Percentiles rank a stretch among this genome's conserved stretches.
Evolutionary conservation across 208 protist genomes (phyloP).

Genomic region (Leishmania turanica): DNA sequence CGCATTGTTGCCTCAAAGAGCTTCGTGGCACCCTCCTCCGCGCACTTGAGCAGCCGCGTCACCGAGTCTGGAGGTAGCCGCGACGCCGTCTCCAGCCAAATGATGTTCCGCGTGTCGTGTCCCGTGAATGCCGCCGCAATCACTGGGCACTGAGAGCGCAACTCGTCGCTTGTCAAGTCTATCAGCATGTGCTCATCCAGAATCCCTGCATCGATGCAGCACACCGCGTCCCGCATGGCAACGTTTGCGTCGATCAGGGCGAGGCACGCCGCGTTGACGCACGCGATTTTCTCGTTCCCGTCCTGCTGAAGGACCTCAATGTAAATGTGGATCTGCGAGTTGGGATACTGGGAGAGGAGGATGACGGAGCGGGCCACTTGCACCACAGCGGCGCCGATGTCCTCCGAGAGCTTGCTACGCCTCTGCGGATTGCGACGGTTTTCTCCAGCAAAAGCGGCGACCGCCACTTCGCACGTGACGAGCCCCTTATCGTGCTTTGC

Average conservation of each 20-base stretch:
- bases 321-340: conserved; percentile 88
- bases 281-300: conserved; percentile 80
- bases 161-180: conserved; percentile 78
- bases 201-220: conserved; percentile 62
- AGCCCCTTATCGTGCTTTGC: conserved; percentile 64
- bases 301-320: conserved; percentile 83
- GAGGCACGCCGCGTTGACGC: conserved; percentile 89
- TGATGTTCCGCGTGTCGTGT: conserved; percentile 65
- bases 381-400: conserved; percentile 74
- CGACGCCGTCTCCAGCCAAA: conserved; percentile 81
- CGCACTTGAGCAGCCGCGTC: conserved; percentile 51
- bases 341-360: conserved; percentile 81
- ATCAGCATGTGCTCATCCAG: conserved; percentile 72
- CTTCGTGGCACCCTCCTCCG: conserved; percentile 44
- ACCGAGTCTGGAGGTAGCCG: conserved; percentile 62
- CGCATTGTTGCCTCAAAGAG: conserved; percentile 53
- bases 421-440: conserved; percentile 65
- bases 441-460: conserved; percentile 82
- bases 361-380: conserved; percentile 79
- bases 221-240: conserved; percentile 82
- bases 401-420: conserved; percentile 60
- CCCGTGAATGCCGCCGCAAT: conserved; percentile 67
- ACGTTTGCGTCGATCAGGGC: conserved; percentile 85
- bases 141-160: conserved; percentile 73
- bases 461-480: conserved; percentile 80